phyloP scores from a whole-genome alignment of 768 basidiomycete species.

The Gautieria morchelliformis region DNA sequence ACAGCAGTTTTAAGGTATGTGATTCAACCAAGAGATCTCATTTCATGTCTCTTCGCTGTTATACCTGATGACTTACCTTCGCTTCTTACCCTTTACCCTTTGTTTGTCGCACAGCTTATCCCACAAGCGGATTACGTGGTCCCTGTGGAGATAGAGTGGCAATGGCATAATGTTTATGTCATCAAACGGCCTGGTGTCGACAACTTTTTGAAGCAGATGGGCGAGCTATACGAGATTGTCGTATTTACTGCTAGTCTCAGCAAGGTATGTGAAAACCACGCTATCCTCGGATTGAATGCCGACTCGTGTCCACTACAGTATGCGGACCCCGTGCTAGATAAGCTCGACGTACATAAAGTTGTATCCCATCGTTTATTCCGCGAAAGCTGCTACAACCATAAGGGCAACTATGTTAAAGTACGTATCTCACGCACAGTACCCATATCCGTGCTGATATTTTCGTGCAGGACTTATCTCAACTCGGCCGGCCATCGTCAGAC shows the following conservation, averaged over 20 bases:
- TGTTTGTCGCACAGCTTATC: conserved; percentile 58
- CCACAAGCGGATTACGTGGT: conserved; percentile 95
- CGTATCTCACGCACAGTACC: conserved; percentile 10
- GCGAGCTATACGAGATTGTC: conserved; percentile 95
- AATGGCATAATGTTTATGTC: conserved; percentile 98
- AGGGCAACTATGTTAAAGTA: conserved; percentile 99
- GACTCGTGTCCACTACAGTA: conserved; percentile 53
- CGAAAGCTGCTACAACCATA: conserved; percentile 98
- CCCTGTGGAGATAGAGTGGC: conserved; percentile 97
- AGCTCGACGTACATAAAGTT: conserved; percentile 85
- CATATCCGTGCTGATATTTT: neutral
- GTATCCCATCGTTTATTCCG: conserved; percentile 92
- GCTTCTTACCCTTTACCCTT: neutral
- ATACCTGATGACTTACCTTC: neutral
- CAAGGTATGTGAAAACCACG: conserved; percentile 50
- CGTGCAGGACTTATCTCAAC: conserved; percentile 84
- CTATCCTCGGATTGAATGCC: too few relatives aligned
- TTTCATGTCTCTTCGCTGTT: neutral
- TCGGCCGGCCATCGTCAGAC: conserved; percentile 87
- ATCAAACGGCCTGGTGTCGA: conserved; percentile 98
- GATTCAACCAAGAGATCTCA: neutral
- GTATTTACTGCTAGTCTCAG: conserved; percentile 97
- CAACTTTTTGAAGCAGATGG: conserved; percentile 95
- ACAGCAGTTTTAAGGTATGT: conserved; percentile 93
- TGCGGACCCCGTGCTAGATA: conserved; percentile 97